Evolutionary conservation across 768 basidiomycete species (phyloP).

Genomic region (Russula sp.): DNA sequence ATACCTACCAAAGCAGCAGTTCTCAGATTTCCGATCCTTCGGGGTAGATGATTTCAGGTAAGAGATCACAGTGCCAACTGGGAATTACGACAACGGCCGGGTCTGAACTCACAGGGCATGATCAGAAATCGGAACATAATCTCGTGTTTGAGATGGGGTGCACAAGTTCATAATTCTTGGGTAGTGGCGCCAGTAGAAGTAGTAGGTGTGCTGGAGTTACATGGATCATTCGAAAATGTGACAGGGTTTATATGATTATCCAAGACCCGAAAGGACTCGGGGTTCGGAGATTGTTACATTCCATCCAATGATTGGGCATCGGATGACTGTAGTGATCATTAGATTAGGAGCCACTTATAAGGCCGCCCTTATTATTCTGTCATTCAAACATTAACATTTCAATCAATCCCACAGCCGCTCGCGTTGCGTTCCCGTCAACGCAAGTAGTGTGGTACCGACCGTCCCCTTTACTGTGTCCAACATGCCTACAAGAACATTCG

Average conservation of each 20-base stretch:
- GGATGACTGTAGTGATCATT: too few species aligned
- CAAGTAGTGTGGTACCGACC: not conserved
- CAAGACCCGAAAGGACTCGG: not conserved
- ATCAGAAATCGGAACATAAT: conserved; percentile 73
- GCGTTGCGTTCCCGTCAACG: not conserved
- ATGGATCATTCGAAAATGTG: too few species aligned
- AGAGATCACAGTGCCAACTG: not conserved
- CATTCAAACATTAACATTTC: not conserved
- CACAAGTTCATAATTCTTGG: conserved; percentile 22
- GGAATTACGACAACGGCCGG: conserved; percentile 36
- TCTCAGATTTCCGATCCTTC: conserved; percentile 77
- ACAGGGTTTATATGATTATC: not conserved
- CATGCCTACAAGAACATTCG: conserved; percentile 17
- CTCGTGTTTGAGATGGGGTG: conserved; percentile 45
- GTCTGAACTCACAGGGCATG: conserved; percentile 58
- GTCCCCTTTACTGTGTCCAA: not conserved
- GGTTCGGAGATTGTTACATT: too few species aligned
- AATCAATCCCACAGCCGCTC: not conserved
- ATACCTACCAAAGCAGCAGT: conserved; percentile 67
- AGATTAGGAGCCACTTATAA: too few species aligned
- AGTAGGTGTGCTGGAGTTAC: not conserved
- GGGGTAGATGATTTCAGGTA: not conserved
- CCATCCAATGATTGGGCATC: too few species aligned
- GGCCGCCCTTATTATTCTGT: too few species aligned
- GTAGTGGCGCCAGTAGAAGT: too few species aligned